Evolutionary conservation across 768 basidiomycete species (phyloP).

Genomic region (Lentinus tigrinus): DNA sequence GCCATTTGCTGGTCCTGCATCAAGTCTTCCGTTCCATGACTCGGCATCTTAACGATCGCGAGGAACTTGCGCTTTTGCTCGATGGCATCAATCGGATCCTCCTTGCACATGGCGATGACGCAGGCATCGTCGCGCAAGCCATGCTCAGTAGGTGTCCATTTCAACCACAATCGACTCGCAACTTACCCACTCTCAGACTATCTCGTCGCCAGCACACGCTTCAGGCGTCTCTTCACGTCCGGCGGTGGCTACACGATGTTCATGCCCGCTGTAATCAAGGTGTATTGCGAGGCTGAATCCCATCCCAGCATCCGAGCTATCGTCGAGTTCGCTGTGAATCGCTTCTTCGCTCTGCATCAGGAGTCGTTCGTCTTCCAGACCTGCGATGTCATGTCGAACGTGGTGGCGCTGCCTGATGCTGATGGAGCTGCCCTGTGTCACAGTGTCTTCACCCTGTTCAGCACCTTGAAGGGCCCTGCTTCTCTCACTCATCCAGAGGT

Average conservation of each 20-base stretch:
- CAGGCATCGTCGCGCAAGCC: conserved; percentile 73
- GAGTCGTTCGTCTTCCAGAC: conserved; percentile 76
- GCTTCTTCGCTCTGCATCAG: conserved; percentile 73
- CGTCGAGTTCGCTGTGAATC: conserved; percentile 68
- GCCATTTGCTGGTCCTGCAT: conserved; percentile 64
- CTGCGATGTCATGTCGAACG: conserved; percentile 58
- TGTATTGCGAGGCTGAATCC: conserved; percentile 60
- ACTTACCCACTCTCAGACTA: conserved; percentile 26
- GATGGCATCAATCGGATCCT: conserved; percentile 74
- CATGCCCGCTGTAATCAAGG: conserved; percentile 69
- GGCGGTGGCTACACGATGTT: conserved; percentile 73
- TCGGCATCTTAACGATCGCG: conserved; percentile 65
- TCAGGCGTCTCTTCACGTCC: conserved; percentile 71
- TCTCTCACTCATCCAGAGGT: conserved; percentile 45
- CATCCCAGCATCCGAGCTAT: conserved; percentile 60
- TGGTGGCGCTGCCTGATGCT: conserved; percentile 47
- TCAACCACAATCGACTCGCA: too few relatives aligned
- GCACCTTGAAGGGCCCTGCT: conserved; percentile 47
- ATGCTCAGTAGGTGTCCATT: conserved; percentile 58
- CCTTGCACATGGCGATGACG: conserved; percentile 66
- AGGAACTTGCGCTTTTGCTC: conserved; percentile 62
- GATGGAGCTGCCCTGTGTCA: conserved; percentile 53
- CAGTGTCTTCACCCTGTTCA: conserved; percentile 57
- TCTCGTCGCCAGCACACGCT: conserved; percentile 76
- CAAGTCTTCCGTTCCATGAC: conserved; percentile 75